phyloP scores from a whole-genome alignment of 768 basidiomycete species.

The Phanerochaete carnosa region DNA sequence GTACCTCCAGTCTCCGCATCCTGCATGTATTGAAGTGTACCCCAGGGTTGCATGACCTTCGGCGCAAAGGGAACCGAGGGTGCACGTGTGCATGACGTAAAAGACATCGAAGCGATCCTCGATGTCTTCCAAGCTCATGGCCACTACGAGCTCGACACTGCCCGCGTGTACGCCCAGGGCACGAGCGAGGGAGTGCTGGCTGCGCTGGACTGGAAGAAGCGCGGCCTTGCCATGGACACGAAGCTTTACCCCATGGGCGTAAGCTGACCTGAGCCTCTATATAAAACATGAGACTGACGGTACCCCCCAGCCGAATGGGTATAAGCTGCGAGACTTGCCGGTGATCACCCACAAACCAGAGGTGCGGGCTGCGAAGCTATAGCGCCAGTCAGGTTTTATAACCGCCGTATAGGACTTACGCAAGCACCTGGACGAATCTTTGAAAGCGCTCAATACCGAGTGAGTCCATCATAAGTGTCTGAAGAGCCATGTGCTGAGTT shows the following conservation, averaged over 20 bases:
- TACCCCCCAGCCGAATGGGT: not conserved
- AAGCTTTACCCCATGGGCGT: conserved; percentile 39
- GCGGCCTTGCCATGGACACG: conserved; percentile 54
- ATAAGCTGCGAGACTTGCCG: not conserved
- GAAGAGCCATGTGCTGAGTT: not conserved
- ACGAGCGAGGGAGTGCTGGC: conserved; percentile 41
- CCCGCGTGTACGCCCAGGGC: conserved; percentile 23
- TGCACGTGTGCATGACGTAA: conserved; percentile 45
- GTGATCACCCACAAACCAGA: not conserved
- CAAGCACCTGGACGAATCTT: conserved; percentile 29
- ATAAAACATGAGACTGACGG: not conserved
- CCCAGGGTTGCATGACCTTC: conserved; percentile 50
- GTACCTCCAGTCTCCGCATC: not conserved
- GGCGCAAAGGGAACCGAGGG: conserved; percentile 46
- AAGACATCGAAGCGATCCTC: conserved; percentile 48
- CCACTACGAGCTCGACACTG: conserved; percentile 41
- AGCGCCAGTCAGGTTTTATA: too few species aligned
- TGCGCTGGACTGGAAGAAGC: conserved; percentile 43
- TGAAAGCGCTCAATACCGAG: conserved; percentile 48
- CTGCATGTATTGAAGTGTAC: not conserved
- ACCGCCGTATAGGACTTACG: conserved; percentile 28
- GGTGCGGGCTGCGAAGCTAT: not conserved
- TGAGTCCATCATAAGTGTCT: conserved; percentile 19
- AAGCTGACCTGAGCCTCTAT: not conserved
- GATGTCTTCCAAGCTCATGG: conserved; percentile 54